phyloP scores from a whole-genome alignment of 2,329 filamentous ascomycete species.

The Calcarisporium arbuscula region DNA sequence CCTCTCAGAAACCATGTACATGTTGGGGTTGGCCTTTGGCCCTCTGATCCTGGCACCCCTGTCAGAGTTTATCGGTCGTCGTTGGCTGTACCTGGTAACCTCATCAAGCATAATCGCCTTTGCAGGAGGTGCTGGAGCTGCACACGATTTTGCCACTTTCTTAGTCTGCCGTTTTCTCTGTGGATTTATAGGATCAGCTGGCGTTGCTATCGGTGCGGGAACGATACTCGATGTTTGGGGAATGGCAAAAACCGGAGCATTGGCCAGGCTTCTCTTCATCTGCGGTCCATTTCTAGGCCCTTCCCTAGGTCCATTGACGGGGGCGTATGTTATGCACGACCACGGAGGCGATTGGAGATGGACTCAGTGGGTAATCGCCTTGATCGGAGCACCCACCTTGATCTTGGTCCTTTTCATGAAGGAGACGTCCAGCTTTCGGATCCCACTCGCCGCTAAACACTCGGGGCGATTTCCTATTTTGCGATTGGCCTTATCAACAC shows the following conservation, averaged over 20 bases:
- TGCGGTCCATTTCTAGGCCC: neutral
- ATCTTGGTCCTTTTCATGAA: neutral
- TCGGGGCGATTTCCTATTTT: neutral
- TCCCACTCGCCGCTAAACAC: neutral
- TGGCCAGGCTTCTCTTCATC: neutral
- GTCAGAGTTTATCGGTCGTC: neutral
- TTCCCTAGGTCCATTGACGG: neutral
- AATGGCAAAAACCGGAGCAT: neutral
- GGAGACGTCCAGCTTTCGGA: conserved; percentile 1
- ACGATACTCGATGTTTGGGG: neutral
- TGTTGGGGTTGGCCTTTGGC: neutral
- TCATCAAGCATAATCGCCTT: neutral
- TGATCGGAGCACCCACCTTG: neutral
- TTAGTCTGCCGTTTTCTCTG: neutral
- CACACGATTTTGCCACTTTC: neutral
- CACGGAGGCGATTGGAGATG: neutral
- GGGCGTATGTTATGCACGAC: neutral
- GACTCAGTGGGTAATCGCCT: neutral
- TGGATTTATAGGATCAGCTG: neutral
- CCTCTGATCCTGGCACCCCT: neutral
- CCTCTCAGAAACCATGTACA: neutral
- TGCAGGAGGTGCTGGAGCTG: neutral
- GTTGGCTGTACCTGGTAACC: conserved; percentile 1
- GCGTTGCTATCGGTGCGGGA: neutral
- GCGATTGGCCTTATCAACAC: neutral